Base-by-base conservation (phyloP, 305 asterid species). In the Plantago coronopus region DNA sequence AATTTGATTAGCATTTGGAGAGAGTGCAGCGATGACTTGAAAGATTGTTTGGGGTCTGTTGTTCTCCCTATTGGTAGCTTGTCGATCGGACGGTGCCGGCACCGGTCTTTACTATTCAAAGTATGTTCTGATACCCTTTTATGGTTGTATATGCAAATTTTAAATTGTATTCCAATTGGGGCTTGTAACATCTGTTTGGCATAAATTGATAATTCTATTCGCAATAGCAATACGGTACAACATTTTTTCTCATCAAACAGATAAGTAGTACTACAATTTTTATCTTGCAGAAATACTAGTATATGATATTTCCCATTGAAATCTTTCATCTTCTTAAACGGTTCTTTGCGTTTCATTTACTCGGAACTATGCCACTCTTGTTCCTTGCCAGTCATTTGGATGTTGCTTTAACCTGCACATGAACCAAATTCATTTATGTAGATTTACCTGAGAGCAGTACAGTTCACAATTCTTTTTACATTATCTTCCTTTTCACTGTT, bases 31-130 rank as follows among this genome's bases (percentile, higher is more conserved):
- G 81, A 83, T 65, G 88, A 85, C 60, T 74, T 88, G 71, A 88
- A 90, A 84, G 93, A 84, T 73, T 84, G 97, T 69, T 69, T 94
- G 68, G 89, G 95, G 50, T 86, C 97, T 29, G 50, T 80, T 59
- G 95, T 94, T 59, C 83, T 94, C 40, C 95, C 95, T 59, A 83
- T 94, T 76, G 97, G 96, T 66, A 84, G 87, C 72, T 74, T 94
- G 62, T 77, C 87, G 10, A 53, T 73, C 54, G 99, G 99, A 66
- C 89, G 84, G 57, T 94, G 99, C 67, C 77, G 95, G 59, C 99
- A 94, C 59, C 95, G 96, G 16, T 76, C 94, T 14, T 72, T 94
- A 84, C 81, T 94, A 59, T 94, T 94, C 81, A 94, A 94, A 83
- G 99, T 87, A 89, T 57, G 87, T 48, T 67, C 38, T 67, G 7